phyloP scores from a whole-genome alignment of 192 early-diverging fungal genomes.

The Podila minutissima region DNA sequence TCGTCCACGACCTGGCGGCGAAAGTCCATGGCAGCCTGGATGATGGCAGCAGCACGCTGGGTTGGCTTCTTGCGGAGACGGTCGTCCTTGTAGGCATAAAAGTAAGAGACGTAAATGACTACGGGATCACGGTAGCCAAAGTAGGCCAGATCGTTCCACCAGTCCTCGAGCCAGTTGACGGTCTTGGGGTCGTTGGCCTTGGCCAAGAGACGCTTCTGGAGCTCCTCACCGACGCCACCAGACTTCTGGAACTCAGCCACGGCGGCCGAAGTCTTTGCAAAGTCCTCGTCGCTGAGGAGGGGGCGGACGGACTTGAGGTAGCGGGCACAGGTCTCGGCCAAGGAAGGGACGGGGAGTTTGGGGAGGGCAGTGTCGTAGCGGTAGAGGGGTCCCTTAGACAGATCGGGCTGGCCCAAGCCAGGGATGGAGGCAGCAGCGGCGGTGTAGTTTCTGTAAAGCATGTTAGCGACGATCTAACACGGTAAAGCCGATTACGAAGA shows the following conservation, averaged over 20 bases:
- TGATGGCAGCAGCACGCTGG: constrained; percentile 88
- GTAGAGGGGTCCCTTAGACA: constrained; percentile 70
- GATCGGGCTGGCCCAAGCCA: constrained; percentile 44
- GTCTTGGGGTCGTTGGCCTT: constrained; percentile 76
- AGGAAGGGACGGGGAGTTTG: constrained; percentile 88
- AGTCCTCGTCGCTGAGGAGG: constrained; percentile 75
- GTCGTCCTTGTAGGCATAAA: constrained; percentile 94
- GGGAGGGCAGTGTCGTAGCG: constrained; percentile 82
- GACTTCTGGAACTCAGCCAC: constrained; percentile 85
- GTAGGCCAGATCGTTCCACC: constrained; percentile 98
- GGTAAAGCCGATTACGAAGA: not conserved
- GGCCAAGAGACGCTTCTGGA: constrained; percentile 87
- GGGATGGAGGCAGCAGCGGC: constrained; percentile 14
- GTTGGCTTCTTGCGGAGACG: constrained; percentile 78
- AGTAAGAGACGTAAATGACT: constrained; percentile 97
- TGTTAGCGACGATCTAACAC: constrained; percentile 33
- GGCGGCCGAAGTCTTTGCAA: constrained; percentile 67
- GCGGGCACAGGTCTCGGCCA: constrained; percentile 83
- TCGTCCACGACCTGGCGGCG: constrained; percentile 78
- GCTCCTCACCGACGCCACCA: constrained; percentile 81
- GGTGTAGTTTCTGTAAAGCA: constrained; percentile 58
- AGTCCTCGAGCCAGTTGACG: constrained; percentile 94
- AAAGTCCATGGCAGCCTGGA: constrained; percentile 91
- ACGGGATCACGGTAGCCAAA: constrained; percentile 95
- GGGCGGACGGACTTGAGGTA: constrained; percentile 87